Conservation (phyloP, 169 alveolate genomes). For the Cryptosporidium tyzzeri region DNA sequence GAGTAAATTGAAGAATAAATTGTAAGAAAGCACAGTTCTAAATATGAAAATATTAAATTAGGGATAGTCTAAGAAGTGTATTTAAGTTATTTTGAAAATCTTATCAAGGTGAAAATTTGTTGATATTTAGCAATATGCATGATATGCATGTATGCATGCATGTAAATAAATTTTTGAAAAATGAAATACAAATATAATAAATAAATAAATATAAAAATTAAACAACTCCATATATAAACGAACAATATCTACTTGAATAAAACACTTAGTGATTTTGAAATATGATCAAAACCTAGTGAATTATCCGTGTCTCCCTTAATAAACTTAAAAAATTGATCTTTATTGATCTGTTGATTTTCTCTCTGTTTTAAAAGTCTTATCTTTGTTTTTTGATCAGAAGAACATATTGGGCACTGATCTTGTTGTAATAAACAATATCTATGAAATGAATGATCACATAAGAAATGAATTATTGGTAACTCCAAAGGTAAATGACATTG, state of each 20-base stretch:
- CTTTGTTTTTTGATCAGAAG: conserved; percentile 27
- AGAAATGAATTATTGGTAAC: conserved; percentile 56
- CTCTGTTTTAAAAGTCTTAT: conserved; percentile 56
- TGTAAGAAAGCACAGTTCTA: too few relatives aligned
- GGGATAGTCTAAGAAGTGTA: neutral
- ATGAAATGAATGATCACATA: conserved; percentile 74
- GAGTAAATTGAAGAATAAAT: too few relatives aligned
- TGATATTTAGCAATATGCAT: too few relatives aligned
- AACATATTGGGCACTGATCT: conserved; percentile 63
- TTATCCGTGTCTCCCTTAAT: conserved; percentile 48
- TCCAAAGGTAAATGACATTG: conserved; percentile 69
- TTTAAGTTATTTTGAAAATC: too few relatives aligned
- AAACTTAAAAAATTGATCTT: conserved; percentile 67
- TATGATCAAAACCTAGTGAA: conserved; percentile 58
- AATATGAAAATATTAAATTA: too few relatives aligned
- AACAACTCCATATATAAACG: neutral
- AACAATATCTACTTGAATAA: conserved; percentile 27
- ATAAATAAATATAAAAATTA: neutral
- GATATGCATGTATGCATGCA: neutral
- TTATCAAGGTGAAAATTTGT: too few relatives aligned
- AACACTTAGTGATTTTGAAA: conserved; percentile 66
- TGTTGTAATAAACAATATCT: conserved; percentile 61
- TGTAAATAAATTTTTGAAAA: neutral
- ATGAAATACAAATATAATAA: neutral
- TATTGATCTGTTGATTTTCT: conserved; percentile 45